Percentiles rank a stretch among this genome's conserved stretches.
Evolutionary conservation across 495 filamentous ascomycete genomes (phyloP).

Genomic region (Viridothelium virens): DNA sequence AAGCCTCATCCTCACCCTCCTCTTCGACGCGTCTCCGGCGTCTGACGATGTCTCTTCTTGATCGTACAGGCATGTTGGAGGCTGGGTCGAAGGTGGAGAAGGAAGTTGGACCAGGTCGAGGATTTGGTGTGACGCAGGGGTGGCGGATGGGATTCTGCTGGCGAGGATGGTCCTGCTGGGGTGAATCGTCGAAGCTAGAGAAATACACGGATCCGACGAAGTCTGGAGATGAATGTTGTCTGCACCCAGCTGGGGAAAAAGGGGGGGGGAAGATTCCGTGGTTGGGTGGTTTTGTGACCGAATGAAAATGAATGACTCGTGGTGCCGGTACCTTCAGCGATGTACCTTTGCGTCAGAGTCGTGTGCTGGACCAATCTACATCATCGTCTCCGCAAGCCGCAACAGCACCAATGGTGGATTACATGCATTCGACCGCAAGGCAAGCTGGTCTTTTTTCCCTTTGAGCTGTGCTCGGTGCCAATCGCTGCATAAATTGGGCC

Average conservation of each 20-base stretch:
- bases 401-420: neutral
- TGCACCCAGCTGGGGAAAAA: neutral
- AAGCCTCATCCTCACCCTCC: conserved; percentile 29
- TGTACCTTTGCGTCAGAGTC: conserved; percentile 11
- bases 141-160: conserved; percentile 7
- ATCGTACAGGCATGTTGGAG: conserved; percentile 8
- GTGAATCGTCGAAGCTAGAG: neutral
- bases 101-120: neutral
- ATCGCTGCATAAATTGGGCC: neutral
- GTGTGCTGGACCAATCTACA: neutral
- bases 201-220: neutral
- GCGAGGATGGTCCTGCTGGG: neutral
- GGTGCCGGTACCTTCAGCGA: conserved; percentile 1
- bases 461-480: neutral
- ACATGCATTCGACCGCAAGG: neutral
- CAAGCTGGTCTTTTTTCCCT: neutral
- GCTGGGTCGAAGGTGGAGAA: neutral
- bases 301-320: conserved; percentile 10
- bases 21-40: conserved; percentile 25
- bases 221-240: neutral
- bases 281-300: conserved; percentile 1
- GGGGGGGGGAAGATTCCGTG: no score
- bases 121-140: neutral
- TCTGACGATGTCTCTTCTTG: conserved; percentile 17
- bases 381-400: neutral